Base-by-base conservation (phyloP, 2,329 filamentous ascomycete species). In the Diplodia mutila region DNA sequence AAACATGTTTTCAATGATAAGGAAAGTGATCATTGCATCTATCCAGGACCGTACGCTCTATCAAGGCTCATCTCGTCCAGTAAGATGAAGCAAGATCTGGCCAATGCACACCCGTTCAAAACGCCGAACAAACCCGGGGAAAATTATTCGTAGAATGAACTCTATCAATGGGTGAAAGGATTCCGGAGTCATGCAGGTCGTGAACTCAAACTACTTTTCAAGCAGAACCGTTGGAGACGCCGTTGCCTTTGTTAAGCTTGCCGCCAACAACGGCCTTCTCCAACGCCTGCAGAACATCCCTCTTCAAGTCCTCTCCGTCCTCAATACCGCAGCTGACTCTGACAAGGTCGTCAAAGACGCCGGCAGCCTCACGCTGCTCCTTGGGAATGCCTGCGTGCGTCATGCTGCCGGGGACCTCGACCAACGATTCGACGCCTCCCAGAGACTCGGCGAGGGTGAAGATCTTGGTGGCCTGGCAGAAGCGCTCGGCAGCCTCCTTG, bases 381-480 rank as follows among this genome's bases (percentile, higher is more conserved):
- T 87, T 88, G 61, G 95, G 95, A 72, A 99, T 99, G 68, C 94
- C 95, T 27, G 93, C 92, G 80, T 99, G 95, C 21, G 95, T 99
- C 95, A 99, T 99, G 81, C 89, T 92, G 74, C 91, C 92, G 25
- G 95, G 95, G 2, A 99, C 88, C 82, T 99, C 95, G 73, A 94
- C 90, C 70, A 99, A 85, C 75, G 88, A 91, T 86, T 99, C 95
- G 57, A 99, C 91, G 66, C 94, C 95, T 69, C 95, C 95, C 27
- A 99, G 83, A 68, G 89, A 92, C 85, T 99, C 95, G 34, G 95
- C 95, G 7, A 99, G 86, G 1, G 93, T 97, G 82, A 97, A 98
- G 79, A 99, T 89, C 75, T 88, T 88, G 52, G 94, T 97, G 69
- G 86, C 83, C 80, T 95, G 90, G 85, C 95, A 98, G 87, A 99